Percentiles rank a stretch among this genome's conserved stretches.
Evolutionary conservation across 2,329 filamentous ascomycete species (phyloP).

Genomic region (Eutypella sp.): DNA sequence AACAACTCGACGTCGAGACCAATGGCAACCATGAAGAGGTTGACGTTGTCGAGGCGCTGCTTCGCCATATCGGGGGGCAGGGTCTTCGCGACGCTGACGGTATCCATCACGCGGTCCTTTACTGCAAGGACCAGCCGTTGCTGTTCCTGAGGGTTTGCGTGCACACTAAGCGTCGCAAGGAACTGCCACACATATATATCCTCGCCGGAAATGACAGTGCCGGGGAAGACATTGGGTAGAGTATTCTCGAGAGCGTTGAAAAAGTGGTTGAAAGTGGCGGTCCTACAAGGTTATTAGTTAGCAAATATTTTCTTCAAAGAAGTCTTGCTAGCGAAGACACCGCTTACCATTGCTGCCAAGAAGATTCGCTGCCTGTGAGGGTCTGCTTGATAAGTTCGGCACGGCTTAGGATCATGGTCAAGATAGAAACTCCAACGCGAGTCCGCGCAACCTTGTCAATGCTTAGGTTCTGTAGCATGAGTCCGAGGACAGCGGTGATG

Average conservation of each 20-base stretch:
- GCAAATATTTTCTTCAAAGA: not conserved
- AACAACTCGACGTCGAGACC: slow-evolving; percentile 89
- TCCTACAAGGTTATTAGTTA: slow-evolving; percentile 44
- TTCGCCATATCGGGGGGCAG: slow-evolving; percentile 81
- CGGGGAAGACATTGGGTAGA: slow-evolving; percentile 82
- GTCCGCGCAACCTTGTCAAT: slow-evolving; percentile 81
- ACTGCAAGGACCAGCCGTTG: slow-evolving; percentile 90
- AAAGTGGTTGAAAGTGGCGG: slow-evolving; percentile 74
- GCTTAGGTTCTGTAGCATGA: slow-evolving; percentile 77
- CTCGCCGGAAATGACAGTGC: slow-evolving; percentile 81
- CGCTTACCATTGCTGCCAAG: slow-evolving; percentile 74
- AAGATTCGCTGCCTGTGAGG: slow-evolving; percentile 61
- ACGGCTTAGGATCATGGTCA: slow-evolving; percentile 91
- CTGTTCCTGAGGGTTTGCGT: slow-evolving; percentile 89
- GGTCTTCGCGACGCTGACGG: slow-evolving; percentile 82
- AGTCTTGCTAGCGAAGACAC: not conserved
- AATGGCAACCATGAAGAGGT: slow-evolving; percentile 97
- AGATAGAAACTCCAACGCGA: slow-evolving; percentile 79
- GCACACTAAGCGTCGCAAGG: slow-evolving; percentile 89
- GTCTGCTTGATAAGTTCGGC: slow-evolving; percentile 90
- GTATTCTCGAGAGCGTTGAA: slow-evolving; percentile 85
- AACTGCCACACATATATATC: slow-evolving; percentile 99
- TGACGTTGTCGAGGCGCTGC: slow-evolving; percentile 84
- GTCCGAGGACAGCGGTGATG: slow-evolving; percentile 80
- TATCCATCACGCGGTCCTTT: slow-evolving; percentile 97